A percentile compares a stretch with the other conserved stretches of the same genome.
These are phyloP conservation scores for Thecaphora thlaspeos DNA, from an alignment of 1,284 basidiomycete species.

Conservation along the genomic window DNA sequence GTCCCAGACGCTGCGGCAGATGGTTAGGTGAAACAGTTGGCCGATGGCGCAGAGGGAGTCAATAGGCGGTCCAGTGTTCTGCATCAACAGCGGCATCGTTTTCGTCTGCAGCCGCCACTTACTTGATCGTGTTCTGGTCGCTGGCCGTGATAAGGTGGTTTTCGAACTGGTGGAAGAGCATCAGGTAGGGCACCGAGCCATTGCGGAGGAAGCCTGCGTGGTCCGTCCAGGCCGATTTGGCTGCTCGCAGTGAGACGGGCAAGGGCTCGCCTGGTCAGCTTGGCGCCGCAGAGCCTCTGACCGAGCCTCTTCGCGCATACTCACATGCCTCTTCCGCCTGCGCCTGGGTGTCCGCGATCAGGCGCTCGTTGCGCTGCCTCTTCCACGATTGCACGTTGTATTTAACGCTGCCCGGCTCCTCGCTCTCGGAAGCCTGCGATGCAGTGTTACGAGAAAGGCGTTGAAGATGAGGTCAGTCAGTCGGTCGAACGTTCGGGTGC, in stretches of 20 bases:
- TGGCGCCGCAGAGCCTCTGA: too few relatives aligned
- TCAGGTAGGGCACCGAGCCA: constrained; percentile 62
- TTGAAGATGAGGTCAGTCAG: too few relatives aligned
- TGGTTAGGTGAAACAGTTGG: too few relatives aligned
- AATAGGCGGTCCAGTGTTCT: constrained; percentile 5
- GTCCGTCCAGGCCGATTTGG: constrained; percentile 68
- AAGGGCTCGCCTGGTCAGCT: too few relatives aligned
- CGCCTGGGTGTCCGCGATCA: constrained; percentile 69
- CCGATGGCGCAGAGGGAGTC: too few relatives aligned
- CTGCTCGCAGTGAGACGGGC: too few relatives aligned
- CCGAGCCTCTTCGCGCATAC: too few relatives aligned
- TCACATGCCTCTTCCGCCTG: constrained; percentile 72
- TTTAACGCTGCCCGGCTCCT: constrained; percentile 88
- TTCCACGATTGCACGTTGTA: constrained; percentile 97
- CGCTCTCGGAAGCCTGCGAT: constrained; percentile 71
- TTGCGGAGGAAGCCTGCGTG: constrained; percentile 74
- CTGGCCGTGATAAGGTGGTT: constrained; percentile 82
- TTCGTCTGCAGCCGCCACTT: constrained; percentile 46
- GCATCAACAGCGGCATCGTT: background rate
- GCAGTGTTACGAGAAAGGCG: too few relatives aligned
- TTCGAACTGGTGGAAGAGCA: constrained; percentile 85
- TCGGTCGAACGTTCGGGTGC: too few relatives aligned
- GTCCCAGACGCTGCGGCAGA: constrained; percentile 75
- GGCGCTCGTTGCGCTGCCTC: constrained; percentile 81
- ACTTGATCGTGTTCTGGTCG: constrained; percentile 83